These are phyloP conservation scores for Talaromyces stipitatus DNA, from an alignment of 495 filamentous ascomycete species.

Conservation along the genomic window DNA sequence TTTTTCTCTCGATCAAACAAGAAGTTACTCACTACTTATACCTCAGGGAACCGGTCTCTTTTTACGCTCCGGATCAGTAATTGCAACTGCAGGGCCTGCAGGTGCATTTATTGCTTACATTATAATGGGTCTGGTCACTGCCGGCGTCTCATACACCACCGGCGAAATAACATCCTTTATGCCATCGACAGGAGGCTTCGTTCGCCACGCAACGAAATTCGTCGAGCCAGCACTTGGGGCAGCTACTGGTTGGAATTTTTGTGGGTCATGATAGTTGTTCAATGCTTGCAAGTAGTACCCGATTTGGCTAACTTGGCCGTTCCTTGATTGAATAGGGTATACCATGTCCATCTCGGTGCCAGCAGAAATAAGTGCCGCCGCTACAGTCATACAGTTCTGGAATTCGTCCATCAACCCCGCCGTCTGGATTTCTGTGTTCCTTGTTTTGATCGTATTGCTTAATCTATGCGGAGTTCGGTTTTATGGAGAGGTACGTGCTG, in stretches of 20 bases:
- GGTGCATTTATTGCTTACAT: conserved; percentile 68
- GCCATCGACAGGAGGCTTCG: conserved; percentile 48
- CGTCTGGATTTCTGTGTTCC: conserved; percentile 65
- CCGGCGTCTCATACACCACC: conserved; percentile 1
- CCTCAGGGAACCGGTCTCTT: conserved; percentile 58
- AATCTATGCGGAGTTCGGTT: conserved; percentile 61
- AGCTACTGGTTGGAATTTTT: conserved; percentile 64
- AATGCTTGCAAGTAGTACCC: too few species aligned
- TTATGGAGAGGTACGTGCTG: conserved; percentile 49
- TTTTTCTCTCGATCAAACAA: neutral
- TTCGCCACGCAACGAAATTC: conserved; percentile 55
- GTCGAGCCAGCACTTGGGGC: conserved; percentile 67
- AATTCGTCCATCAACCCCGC: conserved; percentile 44
- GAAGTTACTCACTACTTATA: neutral
- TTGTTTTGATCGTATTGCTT: conserved; percentile 54
- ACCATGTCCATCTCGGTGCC: conserved; percentile 50
- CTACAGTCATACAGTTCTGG: conserved; percentile 68
- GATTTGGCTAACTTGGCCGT: neutral
- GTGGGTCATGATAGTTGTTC: neutral
- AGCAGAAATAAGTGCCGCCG: conserved; percentile 62
- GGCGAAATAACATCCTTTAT: conserved; percentile 55
- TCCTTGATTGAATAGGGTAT: conserved; percentile 40
- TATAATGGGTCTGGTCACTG: conserved; percentile 3
- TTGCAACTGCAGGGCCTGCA: conserved; percentile 66
- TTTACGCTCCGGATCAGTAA: conserved; percentile 61